These are phyloP conservation scores for Penicillium simplicissimum DNA, from an alignment of 495 filamentous ascomycete species.

Conservation along the genomic window DNA sequence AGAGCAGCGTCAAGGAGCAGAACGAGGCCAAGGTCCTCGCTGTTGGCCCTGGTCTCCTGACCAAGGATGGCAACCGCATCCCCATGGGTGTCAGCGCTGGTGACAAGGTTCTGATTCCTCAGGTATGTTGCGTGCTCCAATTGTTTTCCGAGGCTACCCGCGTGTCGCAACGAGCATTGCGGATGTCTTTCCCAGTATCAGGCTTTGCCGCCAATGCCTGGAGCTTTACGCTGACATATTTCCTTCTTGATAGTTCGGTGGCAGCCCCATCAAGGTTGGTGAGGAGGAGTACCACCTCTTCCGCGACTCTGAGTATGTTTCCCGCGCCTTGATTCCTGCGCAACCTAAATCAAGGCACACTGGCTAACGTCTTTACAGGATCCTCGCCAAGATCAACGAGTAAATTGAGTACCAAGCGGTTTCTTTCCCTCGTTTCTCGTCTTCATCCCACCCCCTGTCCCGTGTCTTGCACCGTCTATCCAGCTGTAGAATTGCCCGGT, in stretches of 20 bases:
- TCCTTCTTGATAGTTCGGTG: conserved; percentile 71
- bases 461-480: neutral
- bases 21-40: conserved; percentile 96
- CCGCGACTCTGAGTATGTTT: conserved; percentile 90
- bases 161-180: neutral
- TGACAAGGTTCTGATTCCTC: conserved; percentile 94
- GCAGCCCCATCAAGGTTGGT: conserved; percentile 93
- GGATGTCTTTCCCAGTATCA: neutral
- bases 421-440: conserved; percentile 19
- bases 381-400: conserved; percentile 90
- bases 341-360: conserved; percentile 25
- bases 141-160: conserved; percentile 9
- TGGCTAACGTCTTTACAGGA: conserved; percentile 41
- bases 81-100: conserved; percentile 76
- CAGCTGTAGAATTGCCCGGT: conserved; percentile 20
- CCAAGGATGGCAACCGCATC: conserved; percentile 84
- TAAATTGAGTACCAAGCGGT: conserved; percentile 42
- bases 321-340: neutral
- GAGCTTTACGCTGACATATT: conserved; percentile 11
- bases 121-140: conserved; percentile 59
- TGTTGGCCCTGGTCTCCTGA: conserved; percentile 83
- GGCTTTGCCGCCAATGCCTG: neutral
- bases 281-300: conserved; percentile 96
- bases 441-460: conserved; percentile 9
- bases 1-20: conserved; percentile 95